Conservation (phyloP, 2,329 filamentous ascomycete species). For the Pseudogymnoascus sp. region DNA sequence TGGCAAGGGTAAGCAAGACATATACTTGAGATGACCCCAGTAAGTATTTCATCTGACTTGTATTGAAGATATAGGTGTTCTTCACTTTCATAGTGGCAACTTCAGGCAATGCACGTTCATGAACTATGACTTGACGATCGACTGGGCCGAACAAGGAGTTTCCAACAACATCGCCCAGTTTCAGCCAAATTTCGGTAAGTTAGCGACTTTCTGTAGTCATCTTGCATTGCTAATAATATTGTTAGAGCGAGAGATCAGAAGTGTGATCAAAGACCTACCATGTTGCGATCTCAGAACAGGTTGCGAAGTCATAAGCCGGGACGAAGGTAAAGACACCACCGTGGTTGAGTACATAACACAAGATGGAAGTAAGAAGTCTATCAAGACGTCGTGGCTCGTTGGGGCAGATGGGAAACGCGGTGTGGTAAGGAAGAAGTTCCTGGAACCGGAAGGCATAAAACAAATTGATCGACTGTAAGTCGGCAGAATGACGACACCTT, state of each 20-base stretch:
- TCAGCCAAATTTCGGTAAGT: constrained; percentile 12
- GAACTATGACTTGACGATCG: not conserved
- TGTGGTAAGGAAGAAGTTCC: constrained; percentile 14
- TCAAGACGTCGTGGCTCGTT: constrained; percentile 11
- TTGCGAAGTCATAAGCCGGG: not conserved
- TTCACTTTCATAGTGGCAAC: constrained; percentile 11
- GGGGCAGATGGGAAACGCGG: constrained; percentile 15
- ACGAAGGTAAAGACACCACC: not conserved
- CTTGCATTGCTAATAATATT: not conserved
- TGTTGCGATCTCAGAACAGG: not conserved
- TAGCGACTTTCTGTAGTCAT: not conserved
- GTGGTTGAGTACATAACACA: not conserved
- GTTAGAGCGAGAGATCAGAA: not conserved
- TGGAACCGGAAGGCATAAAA: constrained; percentile 11
- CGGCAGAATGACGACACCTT: not conserved
- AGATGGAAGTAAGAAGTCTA: not conserved
- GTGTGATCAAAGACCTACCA: not conserved
- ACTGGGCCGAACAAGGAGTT: constrained; percentile 10
- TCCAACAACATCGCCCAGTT: constrained; percentile 8
- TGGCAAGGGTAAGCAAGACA: not conserved
- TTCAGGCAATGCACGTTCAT: constrained; percentile 3
- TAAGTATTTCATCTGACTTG: too few species aligned
- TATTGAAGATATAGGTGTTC: not conserved
- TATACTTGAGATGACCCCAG: not conserved
- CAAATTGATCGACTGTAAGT: constrained; percentile 6